Conservation (phyloP, 2,329 filamentous ascomycete species). For the Myriosclerotinia scirpicola region DNA sequence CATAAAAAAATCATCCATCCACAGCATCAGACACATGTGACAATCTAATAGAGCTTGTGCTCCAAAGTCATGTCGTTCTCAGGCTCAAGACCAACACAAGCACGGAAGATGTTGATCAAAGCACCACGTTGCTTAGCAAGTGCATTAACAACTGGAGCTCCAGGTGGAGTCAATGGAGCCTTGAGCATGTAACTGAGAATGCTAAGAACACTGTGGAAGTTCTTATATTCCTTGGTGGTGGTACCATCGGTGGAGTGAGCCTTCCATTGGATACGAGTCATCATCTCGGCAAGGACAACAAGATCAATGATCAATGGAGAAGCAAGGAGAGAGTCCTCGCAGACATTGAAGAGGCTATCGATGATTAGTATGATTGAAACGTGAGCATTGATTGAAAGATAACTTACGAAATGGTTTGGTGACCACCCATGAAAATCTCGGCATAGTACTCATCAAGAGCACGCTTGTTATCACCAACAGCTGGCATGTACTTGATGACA, state of each 20-base stretch:
- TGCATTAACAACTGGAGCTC: slow-evolving; percentile 93
- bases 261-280: slow-evolving; percentile 97
- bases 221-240: slow-evolving; percentile 70
- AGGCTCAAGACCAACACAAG: slow-evolving; percentile 92
- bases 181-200: slow-evolving; percentile 99
- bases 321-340: slow-evolving; percentile 94
- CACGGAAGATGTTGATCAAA: slow-evolving; percentile 97
- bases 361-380: slow-evolving; percentile 26
- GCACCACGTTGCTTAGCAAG: slow-evolving; percentile 94
- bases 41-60: slow-evolving; percentile 83
- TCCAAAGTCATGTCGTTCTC: slow-evolving; percentile 99
- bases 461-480: slow-evolving; percentile 98
- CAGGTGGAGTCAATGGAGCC: slow-evolving; percentile 90
- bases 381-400: slow-evolving; percentile 23
- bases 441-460: slow-evolving; percentile 98
- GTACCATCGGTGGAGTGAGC: slow-evolving; percentile 53
- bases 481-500: slow-evolving; percentile 99
- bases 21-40: background rate
- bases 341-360: slow-evolving; percentile 89
- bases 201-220: slow-evolving; percentile 95
- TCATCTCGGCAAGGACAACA: slow-evolving; percentile 90
- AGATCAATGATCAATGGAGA: slow-evolving; percentile 97
- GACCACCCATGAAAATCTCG: slow-evolving; percentile 97
- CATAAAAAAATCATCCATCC: background rate
- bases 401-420: slow-evolving; percentile 86